phyloP scores from a whole-genome alignment of 257 asterid species.

The Knoxia roxburghii region DNA sequence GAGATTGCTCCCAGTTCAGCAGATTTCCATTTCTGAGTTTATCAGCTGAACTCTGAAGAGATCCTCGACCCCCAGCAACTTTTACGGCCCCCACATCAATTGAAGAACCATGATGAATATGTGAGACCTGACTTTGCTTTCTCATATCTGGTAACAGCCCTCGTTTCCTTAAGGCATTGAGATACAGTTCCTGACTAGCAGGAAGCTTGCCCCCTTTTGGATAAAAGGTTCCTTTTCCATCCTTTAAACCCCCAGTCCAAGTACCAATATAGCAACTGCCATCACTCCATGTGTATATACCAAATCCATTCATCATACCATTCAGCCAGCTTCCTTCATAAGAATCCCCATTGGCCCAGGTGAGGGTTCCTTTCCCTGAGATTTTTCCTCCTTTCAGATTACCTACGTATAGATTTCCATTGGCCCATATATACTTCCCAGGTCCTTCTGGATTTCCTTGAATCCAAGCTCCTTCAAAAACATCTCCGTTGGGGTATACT shows the following conservation, averaged over 20 bases:
- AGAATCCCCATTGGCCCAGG: conserved; percentile 79
- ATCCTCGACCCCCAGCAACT: conserved; percentile 41
- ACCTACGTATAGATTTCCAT: conserved; percentile 81
- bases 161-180: conserved; percentile 73
- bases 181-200: conserved; percentile 62
- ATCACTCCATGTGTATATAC: conserved; percentile 78
- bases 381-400: conserved; percentile 78
- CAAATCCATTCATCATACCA: conserved; percentile 85
- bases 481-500: conserved; percentile 64
- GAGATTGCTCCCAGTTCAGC: conserved; percentile 56
- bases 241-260: conserved; percentile 89
- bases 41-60: conserved; percentile 38
- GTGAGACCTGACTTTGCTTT: conserved; percentile 72
- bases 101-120: conserved; percentile 53
- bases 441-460: conserved; percentile 92
- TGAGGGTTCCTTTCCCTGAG: conserved; percentile 93
- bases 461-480: conserved; percentile 92
- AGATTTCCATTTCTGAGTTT: conserved; percentile 45
- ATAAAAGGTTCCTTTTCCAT: conserved; percentile 89
- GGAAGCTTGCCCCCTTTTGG: conserved; percentile 73
- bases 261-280: conserved; percentile 84
- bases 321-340: conserved; percentile 83
- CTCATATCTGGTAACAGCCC: conserved; percentile 77
- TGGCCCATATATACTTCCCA: conserved; percentile 86
- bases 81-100: conserved; percentile 49